Base-by-base conservation (phyloP, 1,284 basidiomycete species). In the Athelia psychrophila region DNA sequence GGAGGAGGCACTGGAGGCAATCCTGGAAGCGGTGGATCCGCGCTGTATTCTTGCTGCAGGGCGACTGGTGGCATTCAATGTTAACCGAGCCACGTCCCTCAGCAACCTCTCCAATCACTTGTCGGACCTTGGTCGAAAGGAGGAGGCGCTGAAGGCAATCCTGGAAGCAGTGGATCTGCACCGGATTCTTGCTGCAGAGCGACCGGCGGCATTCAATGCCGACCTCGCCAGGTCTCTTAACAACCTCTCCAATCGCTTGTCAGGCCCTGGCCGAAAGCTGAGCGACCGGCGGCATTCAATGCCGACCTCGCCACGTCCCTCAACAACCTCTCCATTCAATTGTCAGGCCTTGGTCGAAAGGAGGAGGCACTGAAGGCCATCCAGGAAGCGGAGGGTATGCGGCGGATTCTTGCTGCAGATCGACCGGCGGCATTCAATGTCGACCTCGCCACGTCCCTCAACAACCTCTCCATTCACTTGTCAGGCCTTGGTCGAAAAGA, bases 291-390 rank as follows among this genome's bases (percentile, higher is more conserved):
- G 20, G 22, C 16, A 20, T 54, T 44, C 38, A 40, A 9, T 2
- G 20, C 32, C 13, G 23, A 30, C 46, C 51, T 53, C 24, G 32
- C 44, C 24, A 47, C 4, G 10, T 51, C 49, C 5, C 44, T 51
- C 18, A 23, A 45, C 23, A 51, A 46, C 15, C 23, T 55, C 13
- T 52, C 51, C 2, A 38, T 19, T 15, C 23, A 47, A 20, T 47
- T 49, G 3, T 40, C 45, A 8, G 47, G 24, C 6, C 19, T 50
- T 12, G 47, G 47, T 15, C 35, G 40, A 19, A 24, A 45, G 3
- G 42, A 36, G 19, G 54, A 55, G 20, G 54, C 54, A 5, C 46
- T 55, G 15, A 42, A 22, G n/a, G 25, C 24, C n/a, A 20, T 16
- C 36, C 16, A 44, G 20, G 44, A 52, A 24, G 51, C 47, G 10